A percentile compares a stretch with the other conserved stretches of the same genome.
Evolutionary conservation across 257 asterid genomes (phyloP).

Genomic region (Solanum commersonii): DNA sequence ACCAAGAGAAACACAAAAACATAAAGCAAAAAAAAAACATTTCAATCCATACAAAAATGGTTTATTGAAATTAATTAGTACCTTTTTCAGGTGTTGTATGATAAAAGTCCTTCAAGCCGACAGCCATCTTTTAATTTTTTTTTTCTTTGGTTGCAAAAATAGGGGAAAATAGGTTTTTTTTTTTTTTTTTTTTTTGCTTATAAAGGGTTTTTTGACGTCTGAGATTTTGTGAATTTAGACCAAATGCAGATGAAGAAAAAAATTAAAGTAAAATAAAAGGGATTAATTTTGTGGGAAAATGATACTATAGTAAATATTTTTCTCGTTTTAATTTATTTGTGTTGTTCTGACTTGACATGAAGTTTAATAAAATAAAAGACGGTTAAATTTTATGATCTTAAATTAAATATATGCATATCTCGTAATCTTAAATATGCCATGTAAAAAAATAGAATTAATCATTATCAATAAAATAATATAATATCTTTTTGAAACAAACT

Average conservation of each 20-base stretch:
- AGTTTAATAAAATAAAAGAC: not conserved
- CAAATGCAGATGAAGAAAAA: not conserved
- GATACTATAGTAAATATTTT: not conserved
- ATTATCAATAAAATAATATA: not conserved
- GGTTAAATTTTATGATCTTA: too few species aligned
- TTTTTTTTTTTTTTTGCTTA: too few species aligned
- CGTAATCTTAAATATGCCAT: too few species aligned
- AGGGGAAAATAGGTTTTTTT: not conserved
- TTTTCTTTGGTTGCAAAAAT: not conserved
- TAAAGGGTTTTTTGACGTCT: not conserved
- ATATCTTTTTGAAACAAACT: too few species aligned
- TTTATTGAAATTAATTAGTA: not conserved
- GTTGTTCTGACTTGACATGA: too few species aligned
- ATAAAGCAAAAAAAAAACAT: not conserved
- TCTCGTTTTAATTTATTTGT: not conserved
- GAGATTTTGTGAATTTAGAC: not conserved
- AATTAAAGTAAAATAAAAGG: not conserved
- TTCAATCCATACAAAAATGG: not conserved
- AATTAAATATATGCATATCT: too few species aligned
- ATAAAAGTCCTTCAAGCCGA: not conserved
- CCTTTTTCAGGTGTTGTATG: not conserved
- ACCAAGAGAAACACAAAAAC: not conserved
- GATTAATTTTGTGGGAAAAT: too few species aligned
- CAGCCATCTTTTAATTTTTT: not conserved
- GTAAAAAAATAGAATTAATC: not conserved